Evolutionary conservation across 2,329 filamentous ascomycete genomes (phyloP).

Genomic region (Podosphaera xanthii): DNA sequence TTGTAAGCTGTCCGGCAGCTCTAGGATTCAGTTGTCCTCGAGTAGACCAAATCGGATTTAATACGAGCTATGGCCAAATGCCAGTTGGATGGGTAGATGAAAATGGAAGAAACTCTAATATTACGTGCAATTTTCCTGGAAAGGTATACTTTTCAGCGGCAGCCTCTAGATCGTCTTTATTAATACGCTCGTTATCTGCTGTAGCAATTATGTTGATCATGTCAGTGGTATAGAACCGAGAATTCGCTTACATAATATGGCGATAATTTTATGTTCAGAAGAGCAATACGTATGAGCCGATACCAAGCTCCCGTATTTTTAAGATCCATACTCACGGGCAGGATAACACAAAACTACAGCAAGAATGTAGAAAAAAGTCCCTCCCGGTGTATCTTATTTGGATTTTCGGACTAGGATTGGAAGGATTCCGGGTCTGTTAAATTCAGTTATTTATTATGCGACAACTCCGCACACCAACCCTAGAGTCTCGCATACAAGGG

Average conservation of each 20-base stretch:
- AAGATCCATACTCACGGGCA: too few relatives aligned
- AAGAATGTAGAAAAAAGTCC: too few relatives aligned
- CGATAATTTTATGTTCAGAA: background rate
- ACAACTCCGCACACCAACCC: too few relatives aligned
- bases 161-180: background rate
- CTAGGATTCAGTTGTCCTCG: constrained; percentile 57
- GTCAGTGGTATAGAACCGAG: background rate
- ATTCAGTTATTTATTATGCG: too few relatives aligned
- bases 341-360: too few relatives aligned
- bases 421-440: too few relatives aligned
- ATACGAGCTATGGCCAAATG: constrained; percentile 23
- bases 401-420: too few relatives aligned
- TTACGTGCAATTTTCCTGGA: constrained; percentile 39
- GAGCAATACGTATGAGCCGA: background rate
- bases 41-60: constrained; percentile 20
- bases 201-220: constrained; percentile 30
- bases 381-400: too few relatives aligned
- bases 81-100: constrained; percentile 15
- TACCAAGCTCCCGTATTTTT: too few relatives aligned
- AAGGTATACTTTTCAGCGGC: constrained; percentile 25
- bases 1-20: constrained; percentile 59
- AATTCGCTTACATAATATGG: background rate
- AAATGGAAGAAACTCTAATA: constrained; percentile 4
- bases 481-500: too few relatives aligned
- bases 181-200: background rate